phyloP scores from a whole-genome alignment of 176 grass and related monocot genomes.

The Chloris gayana region DNA sequence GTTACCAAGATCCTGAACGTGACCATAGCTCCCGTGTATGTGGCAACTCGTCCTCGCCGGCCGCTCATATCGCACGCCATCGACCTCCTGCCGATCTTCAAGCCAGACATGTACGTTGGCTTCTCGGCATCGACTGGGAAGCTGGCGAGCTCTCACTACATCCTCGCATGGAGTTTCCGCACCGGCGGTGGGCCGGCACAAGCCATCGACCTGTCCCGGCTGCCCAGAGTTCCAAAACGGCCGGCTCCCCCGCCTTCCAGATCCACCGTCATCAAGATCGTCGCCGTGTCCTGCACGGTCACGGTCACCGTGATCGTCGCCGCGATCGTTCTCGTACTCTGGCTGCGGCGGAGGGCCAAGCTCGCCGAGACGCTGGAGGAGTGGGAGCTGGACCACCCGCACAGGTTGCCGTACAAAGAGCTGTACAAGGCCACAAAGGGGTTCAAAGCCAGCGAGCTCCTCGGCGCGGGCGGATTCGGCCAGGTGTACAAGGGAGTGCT shows the following conservation, averaged over 20 bases:
- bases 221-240: background rate
- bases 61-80: constrained; percentile 39
- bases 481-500: no score
- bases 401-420: no score
- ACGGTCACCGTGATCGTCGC: constrained; percentile 4
- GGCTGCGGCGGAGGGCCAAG: background rate
- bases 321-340: background rate
- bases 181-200: background rate
- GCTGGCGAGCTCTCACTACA: constrained; percentile 43
- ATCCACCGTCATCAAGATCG: constrained; percentile 13
- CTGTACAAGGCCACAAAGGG: no score
- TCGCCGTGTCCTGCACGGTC: constrained; percentile 10
- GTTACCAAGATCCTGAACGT: constrained; percentile 20
- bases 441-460: no score
- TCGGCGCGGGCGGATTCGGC: no score
- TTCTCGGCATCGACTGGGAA: constrained; percentile 42
- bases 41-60: constrained; percentile 11
- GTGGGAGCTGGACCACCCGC: no score
- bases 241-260: background rate
- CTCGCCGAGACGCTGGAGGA: no score
- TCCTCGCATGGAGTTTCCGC: constrained; percentile 48
- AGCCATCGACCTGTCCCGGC: background rate
- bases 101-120: constrained; percentile 54
- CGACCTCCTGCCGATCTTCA: constrained; percentile 47
- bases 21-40: constrained; percentile 22